A percentile compares a stretch with the other conserved stretches of the same genome.
phyloP scores from a whole-genome alignment of 352 stramenopile genomes.

The Phytopythium delawarense region DNA sequence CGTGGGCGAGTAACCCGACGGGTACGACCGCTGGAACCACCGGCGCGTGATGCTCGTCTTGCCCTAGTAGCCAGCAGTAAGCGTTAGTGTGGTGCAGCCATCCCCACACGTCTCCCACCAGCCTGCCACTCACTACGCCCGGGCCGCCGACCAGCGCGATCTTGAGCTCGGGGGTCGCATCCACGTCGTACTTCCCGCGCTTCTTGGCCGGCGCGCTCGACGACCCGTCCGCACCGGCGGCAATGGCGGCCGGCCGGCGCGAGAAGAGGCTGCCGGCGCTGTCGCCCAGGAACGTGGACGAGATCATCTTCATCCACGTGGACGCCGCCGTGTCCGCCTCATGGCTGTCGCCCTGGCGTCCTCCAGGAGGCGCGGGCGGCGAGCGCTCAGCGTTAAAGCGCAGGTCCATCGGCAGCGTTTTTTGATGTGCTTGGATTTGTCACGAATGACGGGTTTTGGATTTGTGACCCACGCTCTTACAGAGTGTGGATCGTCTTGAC shows the following conservation, averaged over 20 bases:
- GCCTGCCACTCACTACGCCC: conserved; percentile 40
- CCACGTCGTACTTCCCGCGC: conserved; percentile 25
- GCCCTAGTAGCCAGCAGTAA: conserved; percentile 25
- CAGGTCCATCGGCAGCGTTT: too few species aligned
- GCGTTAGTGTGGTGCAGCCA: background rate
- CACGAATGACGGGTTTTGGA: too few species aligned
- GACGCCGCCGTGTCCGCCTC: conserved; percentile 32
- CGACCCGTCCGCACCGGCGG: conserved; percentile 4
- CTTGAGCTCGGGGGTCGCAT: conserved; percentile 65
- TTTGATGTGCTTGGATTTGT: too few species aligned
- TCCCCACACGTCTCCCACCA: too few species aligned
- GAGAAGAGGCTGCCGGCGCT: conserved; percentile 31
- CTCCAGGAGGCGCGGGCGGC: too few species aligned
- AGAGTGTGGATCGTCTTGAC: too few species aligned
- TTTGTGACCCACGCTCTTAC: too few species aligned
- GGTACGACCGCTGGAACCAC: conserved; percentile 73
- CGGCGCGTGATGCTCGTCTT: conserved; percentile 80
- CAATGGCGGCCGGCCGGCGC: conserved; percentile 18
- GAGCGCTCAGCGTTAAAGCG: too few species aligned
- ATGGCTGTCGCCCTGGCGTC: conserved; percentile 3
- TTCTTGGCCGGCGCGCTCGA: conserved; percentile 16
- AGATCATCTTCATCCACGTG: conserved; percentile 85
- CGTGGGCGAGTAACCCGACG: conserved; percentile 62
- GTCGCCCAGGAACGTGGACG: conserved; percentile 72
- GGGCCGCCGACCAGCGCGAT: conserved; percentile 76